Evolutionary conservation across 2,329 filamentous ascomycete species (phyloP).

Genomic region (Dactylellina parvicollis): DNA sequence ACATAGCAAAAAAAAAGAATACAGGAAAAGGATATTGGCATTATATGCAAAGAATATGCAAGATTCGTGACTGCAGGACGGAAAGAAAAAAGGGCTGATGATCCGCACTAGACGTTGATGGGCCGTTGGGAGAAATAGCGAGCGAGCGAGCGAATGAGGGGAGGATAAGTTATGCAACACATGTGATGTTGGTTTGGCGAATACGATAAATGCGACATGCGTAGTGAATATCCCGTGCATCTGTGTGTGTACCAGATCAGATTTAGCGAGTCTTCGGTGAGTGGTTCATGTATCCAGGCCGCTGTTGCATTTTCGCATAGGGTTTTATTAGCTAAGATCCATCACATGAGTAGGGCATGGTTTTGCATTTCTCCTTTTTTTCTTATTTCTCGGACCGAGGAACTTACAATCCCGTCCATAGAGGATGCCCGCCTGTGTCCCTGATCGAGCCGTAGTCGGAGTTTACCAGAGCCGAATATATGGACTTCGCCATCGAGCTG

Average conservation of each 20-base stretch:
- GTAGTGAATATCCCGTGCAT: slow-evolving; percentile 32
- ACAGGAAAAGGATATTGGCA: slow-evolving; percentile 13
- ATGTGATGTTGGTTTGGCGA: slow-evolving; percentile 54
- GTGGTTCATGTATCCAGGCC: slow-evolving; percentile 54
- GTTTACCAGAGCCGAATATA: slow-evolving; percentile 52
- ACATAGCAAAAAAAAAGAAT: slow-evolving; percentile 15
- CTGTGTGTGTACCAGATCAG: slow-evolving; percentile 37
- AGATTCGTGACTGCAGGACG: slow-evolving; percentile 35
- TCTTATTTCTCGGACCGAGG: slow-evolving; percentile 15
- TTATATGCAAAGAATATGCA: slow-evolving; percentile 50
- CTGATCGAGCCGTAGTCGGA: slow-evolving; percentile 52
- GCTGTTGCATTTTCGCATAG: slow-evolving; percentile 47
- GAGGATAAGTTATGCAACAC: slow-evolving; percentile 52
- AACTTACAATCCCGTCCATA: slow-evolving; percentile 53
- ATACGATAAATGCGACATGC: slow-evolving; percentile 48
- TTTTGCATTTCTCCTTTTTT: slow-evolving; percentile 9
- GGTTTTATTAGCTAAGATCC: slow-evolving; percentile 51
- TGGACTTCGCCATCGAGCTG: slow-evolving; percentile 49
- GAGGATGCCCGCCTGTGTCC: slow-evolving; percentile 49
- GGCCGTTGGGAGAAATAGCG: background rate
- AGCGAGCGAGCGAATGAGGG: background rate
- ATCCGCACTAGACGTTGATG: slow-evolving; percentile 10
- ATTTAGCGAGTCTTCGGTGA: slow-evolving; percentile 51
- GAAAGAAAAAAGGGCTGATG: slow-evolving; percentile 18
- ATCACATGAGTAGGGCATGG: slow-evolving; percentile 29